Evolutionary conservation across 768 basidiomycete genomes (phyloP).

Genomic region (Roridomyces roridus): DNA sequence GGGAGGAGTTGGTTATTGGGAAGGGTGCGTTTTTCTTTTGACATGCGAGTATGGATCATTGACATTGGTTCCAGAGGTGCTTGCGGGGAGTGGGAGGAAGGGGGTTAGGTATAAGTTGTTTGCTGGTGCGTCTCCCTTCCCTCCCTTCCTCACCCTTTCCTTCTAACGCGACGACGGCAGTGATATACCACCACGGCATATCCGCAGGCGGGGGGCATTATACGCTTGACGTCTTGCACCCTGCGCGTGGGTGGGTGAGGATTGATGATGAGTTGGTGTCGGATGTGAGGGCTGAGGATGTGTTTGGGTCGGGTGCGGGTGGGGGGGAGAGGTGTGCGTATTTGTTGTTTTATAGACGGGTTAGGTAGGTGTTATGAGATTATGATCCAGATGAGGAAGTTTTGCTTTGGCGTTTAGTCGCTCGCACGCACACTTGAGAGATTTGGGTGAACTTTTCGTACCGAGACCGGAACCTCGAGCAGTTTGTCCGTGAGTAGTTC

Average conservation of each 20-base stretch:
- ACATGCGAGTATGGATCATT: too few species aligned
- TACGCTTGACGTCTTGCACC: slow-evolving; percentile 88
- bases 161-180: slow-evolving; percentile 41
- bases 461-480: too few species aligned
- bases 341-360: slow-evolving; percentile 81
- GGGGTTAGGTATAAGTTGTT: slow-evolving; percentile 79
- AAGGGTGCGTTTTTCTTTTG: slow-evolving; percentile 51
- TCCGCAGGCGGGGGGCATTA: slow-evolving; percentile 95
- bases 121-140: slow-evolving; percentile 60
- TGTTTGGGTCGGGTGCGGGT: slow-evolving; percentile 64
- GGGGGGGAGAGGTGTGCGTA: slow-evolving; percentile 75
- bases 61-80: slow-evolving; percentile 1
- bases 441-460: too few species aligned
- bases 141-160: background rate
- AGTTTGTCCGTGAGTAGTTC: too few species aligned
- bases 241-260: slow-evolving; percentile 85
- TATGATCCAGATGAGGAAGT: too few species aligned
- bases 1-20: slow-evolving; percentile 78
- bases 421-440: too few species aligned
- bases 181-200: slow-evolving; percentile 91
- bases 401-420: too few species aligned
- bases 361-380: too few species aligned
- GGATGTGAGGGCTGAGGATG: slow-evolving; percentile 74
- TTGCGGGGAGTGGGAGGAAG: slow-evolving; percentile 51
- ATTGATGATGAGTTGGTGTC: slow-evolving; percentile 93